Conservation (phyloP, 139 green algal species). For the Eudorina sp. region DNA sequence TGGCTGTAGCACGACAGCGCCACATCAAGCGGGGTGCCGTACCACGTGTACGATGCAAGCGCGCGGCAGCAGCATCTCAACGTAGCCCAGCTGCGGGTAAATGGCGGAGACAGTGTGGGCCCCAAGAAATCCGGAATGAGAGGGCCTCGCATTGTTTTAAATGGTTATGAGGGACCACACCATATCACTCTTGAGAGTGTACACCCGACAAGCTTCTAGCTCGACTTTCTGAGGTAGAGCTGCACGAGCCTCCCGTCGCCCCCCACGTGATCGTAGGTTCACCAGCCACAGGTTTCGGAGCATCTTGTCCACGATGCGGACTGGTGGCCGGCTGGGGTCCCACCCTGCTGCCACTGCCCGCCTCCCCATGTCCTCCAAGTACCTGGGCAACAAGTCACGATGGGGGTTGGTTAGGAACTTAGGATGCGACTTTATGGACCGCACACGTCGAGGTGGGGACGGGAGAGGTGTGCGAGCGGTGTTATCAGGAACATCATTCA, state of each 20-base stretch:
- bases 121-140: background rate
- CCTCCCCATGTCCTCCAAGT: conserved; percentile 32
- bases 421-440: no score
- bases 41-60: conserved; percentile 78
- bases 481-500: no score
- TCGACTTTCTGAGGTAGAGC: no score
- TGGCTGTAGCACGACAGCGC: conserved; percentile 81
- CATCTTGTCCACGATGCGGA: conserved; percentile 87
- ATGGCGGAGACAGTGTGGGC: background rate
- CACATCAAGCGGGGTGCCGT: conserved; percentile 79
- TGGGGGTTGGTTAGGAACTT: no score
- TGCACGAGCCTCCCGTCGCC: background rate
- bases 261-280: no score
- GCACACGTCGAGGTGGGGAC: no score
- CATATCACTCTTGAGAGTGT: no score
- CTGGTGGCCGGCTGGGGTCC: background rate
- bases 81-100: conserved; percentile 72
- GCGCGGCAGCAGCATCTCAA: conserved; percentile 77
- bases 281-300: conserved; percentile 82
- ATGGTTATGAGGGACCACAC: no score
- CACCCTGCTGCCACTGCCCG: background rate
- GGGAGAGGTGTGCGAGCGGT: no score
- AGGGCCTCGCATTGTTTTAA: no score
- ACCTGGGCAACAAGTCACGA: no score
- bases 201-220: no score